Conservation (phyloP, 306 rosid genomes). For the Clitoria ternatea region DNA sequence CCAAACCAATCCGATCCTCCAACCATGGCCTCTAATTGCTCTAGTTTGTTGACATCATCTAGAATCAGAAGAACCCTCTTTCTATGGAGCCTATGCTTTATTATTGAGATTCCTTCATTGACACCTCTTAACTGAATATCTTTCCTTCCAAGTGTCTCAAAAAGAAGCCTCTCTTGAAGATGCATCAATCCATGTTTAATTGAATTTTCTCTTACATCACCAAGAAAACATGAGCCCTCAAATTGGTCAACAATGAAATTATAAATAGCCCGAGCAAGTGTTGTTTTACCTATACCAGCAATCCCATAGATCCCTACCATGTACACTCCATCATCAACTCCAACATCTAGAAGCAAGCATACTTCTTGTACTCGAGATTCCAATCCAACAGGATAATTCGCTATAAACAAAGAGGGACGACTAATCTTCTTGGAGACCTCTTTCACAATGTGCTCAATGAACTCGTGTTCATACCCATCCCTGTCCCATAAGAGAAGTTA, state of each 20-base stretch:
- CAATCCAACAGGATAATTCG: constrained; percentile 24
- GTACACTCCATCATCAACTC: neutral
- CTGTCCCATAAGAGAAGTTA: neutral
- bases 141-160: neutral
- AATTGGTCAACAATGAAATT: neutral
- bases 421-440: neutral
- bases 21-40: neutral
- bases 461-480: neutral
- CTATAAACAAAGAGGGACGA: neutral
- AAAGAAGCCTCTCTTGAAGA: constrained; percentile 29
- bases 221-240: constrained; percentile 13
- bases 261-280: constrained; percentile 19
- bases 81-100: neutral
- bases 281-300: constrained; percentile 25
- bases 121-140: neutral
- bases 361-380: neutral
- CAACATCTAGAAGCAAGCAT: neutral
- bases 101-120: neutral
- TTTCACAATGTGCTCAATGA: neutral
- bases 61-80: constrained; percentile 22
- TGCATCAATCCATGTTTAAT: neutral
- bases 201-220: neutral
- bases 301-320: constrained; percentile 19
- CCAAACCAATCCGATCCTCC: constrained; percentile 23
- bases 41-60: constrained; percentile 9